A percentile compares a stretch with the other conserved stretches of the same genome.
Conservation (phyloP, 2,329 filamentous ascomycete species). For the Colletotrichum spaethianum region DNA sequence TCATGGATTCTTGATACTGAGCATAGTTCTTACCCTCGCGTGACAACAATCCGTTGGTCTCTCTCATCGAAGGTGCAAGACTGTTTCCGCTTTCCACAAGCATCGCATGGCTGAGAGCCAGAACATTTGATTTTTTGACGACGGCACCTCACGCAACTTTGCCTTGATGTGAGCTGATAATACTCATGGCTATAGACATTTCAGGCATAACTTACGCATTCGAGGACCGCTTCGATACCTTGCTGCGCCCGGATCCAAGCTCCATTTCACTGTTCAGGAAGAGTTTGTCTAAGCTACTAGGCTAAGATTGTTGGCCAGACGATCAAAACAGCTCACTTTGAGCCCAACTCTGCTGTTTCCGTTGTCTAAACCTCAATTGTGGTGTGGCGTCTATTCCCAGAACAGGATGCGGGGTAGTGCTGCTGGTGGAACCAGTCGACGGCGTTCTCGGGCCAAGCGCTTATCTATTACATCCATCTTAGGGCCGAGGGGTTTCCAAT, state of each 20-base stretch:
- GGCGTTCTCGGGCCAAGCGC: neutral
- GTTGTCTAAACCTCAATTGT: neutral
- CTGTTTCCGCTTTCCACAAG: conserved; percentile 59
- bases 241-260: conserved; percentile 33
- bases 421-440: neutral
- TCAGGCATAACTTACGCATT: conserved; percentile 39
- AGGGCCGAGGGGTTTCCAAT: neutral
- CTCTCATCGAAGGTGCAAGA: conserved; percentile 59
- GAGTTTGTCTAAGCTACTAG: no score
- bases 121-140: conserved; percentile 63
- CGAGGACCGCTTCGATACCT: conserved; percentile 42
- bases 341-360: neutral
- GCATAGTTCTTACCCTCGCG: conserved; percentile 54
- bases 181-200: neutral
- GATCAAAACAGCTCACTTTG: neutral
- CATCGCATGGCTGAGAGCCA: conserved; percentile 58
- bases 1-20: neutral
- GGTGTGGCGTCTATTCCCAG: neutral
- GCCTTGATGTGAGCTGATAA: neutral
- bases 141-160: conserved; percentile 60
- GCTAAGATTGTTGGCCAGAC: neutral
- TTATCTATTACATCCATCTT: conserved; percentile 5
- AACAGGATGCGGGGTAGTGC: neutral
- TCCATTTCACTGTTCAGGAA: conserved; percentile 25
- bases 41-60: conserved; percentile 65